Base-by-base conservation (phyloP, 441 rosid species). In the Eutrema salsugineum region DNA sequence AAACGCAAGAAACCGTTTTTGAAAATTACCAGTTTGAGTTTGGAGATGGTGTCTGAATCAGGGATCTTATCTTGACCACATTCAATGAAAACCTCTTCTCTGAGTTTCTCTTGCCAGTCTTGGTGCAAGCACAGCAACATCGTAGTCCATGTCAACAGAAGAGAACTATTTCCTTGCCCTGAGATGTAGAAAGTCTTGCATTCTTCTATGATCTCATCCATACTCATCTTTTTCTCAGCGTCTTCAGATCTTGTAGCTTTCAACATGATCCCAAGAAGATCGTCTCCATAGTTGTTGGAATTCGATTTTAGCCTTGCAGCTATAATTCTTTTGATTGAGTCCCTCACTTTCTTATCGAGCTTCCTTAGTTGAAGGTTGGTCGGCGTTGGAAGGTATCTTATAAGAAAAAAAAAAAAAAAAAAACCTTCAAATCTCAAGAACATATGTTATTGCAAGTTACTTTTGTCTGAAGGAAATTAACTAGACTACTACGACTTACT, bases 151-250 rank as follows among this genome's bases (percentile, higher is more conserved):
- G 91, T 84, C 62, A 88, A 75, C 5, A 79, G 33, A 68, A 42
- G 77, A 53, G 91, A 48, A 4, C 86, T 83, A 12, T 84, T 85
- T 65, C 78, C 91, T 2, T 88, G 84, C 38, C 97, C 90, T 0
- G 91, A 77, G 3, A 88, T 78, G 40, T 81, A 88, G 66, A 86
- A 80, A 15, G 87, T 69, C 73, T 86, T 87, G 76, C 92, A 86
- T 53, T 88, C 88, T 9, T 91, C 94, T 66, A 84, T 64, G 19
- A 88, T 77, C 56, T 83, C 88, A 59, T 84, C 72, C 68, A 72
- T 82, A 42, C 28, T 85, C 71, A 83, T 57, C 38, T 61, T 82
- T 17, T 42, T 59, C 43, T 68, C 71, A 60, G 4, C 22, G 8
- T 60, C 63, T 6, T 70, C 46, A 24, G 53, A 47, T 46, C 47